A percentile compares a stretch with the other conserved stretches of the same genome.
These are phyloP conservation scores for Colletotrichum abscissum DNA, from an alignment of 2,329 filamentous ascomycete species.

Conservation along the genomic window DNA sequence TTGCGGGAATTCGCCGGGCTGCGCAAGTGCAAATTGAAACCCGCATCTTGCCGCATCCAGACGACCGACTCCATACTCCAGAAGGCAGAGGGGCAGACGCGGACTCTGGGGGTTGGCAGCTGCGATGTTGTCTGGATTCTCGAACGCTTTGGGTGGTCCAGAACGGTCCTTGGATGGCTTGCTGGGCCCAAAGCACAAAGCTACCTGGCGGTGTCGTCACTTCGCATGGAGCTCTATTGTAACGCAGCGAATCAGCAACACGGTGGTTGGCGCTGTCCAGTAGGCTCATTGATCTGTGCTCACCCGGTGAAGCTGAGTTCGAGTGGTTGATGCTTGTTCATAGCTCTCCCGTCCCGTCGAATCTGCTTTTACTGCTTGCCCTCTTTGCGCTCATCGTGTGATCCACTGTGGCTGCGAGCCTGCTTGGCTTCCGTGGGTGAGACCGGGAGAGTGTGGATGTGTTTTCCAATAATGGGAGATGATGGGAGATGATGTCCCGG, in stretches of 20 bases:
- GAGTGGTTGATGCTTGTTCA: neutral
- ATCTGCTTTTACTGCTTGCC: conserved; percentile 1
- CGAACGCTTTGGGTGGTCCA: conserved; percentile 30
- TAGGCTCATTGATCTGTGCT: conserved; percentile 9
- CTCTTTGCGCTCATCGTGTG: neutral
- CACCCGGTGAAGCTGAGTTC: neutral
- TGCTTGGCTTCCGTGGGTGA: neutral
- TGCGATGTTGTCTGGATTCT: conserved; percentile 8
- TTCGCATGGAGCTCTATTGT: conserved; percentile 2
- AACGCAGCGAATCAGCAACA: conserved; percentile 9
- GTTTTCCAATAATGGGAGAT: conserved; percentile 7
- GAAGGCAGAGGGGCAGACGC: conserved; percentile 14
- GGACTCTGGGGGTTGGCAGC: conserved; percentile 10
- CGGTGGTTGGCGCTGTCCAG: neutral
- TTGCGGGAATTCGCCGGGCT: conserved; percentile 29
- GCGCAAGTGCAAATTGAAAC: conserved; percentile 27
- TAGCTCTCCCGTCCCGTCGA: neutral
- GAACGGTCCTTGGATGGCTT: conserved; percentile 16
- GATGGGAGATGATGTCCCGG: neutral
- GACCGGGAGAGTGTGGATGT: conserved; percentile 19
- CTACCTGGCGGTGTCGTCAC: conserved; percentile 24
- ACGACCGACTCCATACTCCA: too few relatives aligned
- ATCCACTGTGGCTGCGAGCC: conserved; percentile 29
- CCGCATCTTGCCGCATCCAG: conserved; percentile 32
- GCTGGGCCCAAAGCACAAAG: conserved; percentile 12